Percentiles rank a stretch among this genome's conserved stretches.
Evolutionary conservation across 495 filamentous ascomycete species (phyloP).

Genomic region (Annulohypoxylon maeteangense): DNA sequence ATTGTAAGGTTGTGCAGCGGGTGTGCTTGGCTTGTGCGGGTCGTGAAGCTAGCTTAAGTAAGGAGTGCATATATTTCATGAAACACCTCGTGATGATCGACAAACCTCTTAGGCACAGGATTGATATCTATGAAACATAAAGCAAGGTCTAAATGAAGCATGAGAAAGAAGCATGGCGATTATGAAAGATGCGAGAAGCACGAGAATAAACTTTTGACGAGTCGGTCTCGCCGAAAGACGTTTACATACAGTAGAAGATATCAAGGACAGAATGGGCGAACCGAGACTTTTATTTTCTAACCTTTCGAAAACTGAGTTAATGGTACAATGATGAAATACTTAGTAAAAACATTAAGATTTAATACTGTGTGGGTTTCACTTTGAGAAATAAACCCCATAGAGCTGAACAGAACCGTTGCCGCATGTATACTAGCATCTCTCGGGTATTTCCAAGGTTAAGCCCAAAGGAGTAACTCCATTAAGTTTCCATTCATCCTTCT

Average conservation of each 20-base stretch:
- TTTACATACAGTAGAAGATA: background rate
- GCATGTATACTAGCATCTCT: background rate
- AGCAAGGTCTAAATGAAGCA: slow-evolving; percentile 26
- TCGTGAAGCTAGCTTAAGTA: background rate
- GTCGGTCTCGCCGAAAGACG: slow-evolving; percentile 23
- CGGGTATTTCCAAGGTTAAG: background rate
- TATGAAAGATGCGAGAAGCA: background rate
- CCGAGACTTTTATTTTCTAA: background rate
- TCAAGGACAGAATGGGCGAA: background rate
- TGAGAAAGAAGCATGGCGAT: background rate
- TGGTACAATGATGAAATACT: background rate
- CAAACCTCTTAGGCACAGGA: slow-evolving; percentile 23
- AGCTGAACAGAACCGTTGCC: background rate
- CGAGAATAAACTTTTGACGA: background rate
- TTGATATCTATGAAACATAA: slow-evolving; percentile 38
- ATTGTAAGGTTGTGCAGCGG: background rate
- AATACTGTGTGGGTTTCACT: background rate
- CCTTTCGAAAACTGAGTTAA: background rate
- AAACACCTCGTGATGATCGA: slow-evolving; percentile 41
- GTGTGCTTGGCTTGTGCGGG: slow-evolving; percentile 12
- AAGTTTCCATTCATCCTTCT: slow-evolving; percentile 1
- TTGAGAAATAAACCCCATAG: background rate
- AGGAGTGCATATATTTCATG: slow-evolving; percentile 32
- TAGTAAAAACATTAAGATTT: background rate
- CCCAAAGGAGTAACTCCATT: background rate